Base-by-base conservation (phyloP, 352 stramenopile genomes). In the Pythium sukuiense region DNA sequence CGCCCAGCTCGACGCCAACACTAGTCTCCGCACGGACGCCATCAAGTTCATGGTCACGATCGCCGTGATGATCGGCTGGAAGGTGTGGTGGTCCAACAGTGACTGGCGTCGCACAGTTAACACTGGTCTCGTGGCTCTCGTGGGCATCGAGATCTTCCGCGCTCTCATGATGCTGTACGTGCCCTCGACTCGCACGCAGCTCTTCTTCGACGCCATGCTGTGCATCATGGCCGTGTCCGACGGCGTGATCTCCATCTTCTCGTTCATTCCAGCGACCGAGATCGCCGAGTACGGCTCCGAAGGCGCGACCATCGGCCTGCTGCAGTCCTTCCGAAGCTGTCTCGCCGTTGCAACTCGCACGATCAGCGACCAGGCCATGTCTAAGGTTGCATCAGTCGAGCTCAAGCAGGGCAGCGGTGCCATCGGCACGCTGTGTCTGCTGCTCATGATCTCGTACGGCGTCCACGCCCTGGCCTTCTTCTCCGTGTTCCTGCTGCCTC, bases 241-340 rank as follows among this genome's bases (percentile, higher is more conserved):
- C 52, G 83, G 74, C 8, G 77, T 92, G 45, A 81, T 88, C 61
- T 81, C 76, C 30, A 90, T 92, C 68, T 90, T 88, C 67, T 85
- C 80, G 55, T 72, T 88, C 61, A 83, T 89, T 12, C 76, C 81
- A 26, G 67, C 64, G 2, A 90, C 78, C 0, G 83, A 92, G 56
- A 89, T 92, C 59, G 83, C 80, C 29, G 81, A 92, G 63, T 87
- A 82, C 48, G 83, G 83, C 39, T 85, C 79, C 9, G 83, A 92
- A 57, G 83, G 83, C 32, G 81, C 81, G 20, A 90, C 81, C 2
- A 79, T 88, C 55, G 83, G 80, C 27, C 76, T 92, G 69, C 43
- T 89, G 24, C 65, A 84, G 56, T 85, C 81, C 8, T 86, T 88
- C 63, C 79, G 76, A 26, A 87, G 79, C 55, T 83, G 74, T 46